Percentiles rank a stretch among this genome's conserved stretches.
These are phyloP conservation scores for Phytophthora rubi DNA, from an alignment of 352 stramenopile species.

Conservation along the genomic window DNA sequence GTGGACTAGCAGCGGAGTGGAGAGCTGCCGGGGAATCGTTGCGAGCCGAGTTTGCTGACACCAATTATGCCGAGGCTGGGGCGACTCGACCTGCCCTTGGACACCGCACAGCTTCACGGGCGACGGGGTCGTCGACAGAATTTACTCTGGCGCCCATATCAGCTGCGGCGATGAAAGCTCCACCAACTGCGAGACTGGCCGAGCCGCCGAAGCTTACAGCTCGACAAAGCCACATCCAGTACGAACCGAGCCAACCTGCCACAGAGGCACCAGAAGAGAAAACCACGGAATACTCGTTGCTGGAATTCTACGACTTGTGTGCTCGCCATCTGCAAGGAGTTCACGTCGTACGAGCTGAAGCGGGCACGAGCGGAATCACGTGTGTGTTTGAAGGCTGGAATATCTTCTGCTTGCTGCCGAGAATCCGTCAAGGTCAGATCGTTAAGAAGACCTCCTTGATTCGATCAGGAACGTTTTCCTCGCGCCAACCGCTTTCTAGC, in stretches of 20 bases:
- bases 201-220: constrained; percentile 17
- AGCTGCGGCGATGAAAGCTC: constrained; percentile 14
- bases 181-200: neutral
- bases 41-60: constrained; percentile 57
- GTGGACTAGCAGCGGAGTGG: constrained; percentile 55
- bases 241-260: constrained; percentile 7
- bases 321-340: constrained; percentile 56
- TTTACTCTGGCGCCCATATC: constrained; percentile 15
- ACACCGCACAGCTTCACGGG: constrained; percentile 6
- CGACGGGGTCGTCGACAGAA: constrained; percentile 15
- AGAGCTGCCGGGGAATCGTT: constrained; percentile 56
- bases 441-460: constrained; percentile 38
- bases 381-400: constrained; percentile 73
- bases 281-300: constrained; percentile 48
- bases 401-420: constrained; percentile 65
- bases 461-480: constrained; percentile 46
- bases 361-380: constrained; percentile 66
- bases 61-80: constrained; percentile 25
- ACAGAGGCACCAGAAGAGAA: constrained; percentile 39
- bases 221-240: constrained; percentile 12
- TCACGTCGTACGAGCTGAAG: constrained; percentile 60
- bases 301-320: constrained; percentile 68
- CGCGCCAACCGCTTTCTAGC: constrained; percentile 25
- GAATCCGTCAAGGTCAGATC: constrained; percentile 37
- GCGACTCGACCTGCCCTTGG: constrained; percentile 1